Evolutionary conservation across 192 early-diverging fungal genomes (phyloP).

Genomic region (Neocallimastix lanati): DNA sequence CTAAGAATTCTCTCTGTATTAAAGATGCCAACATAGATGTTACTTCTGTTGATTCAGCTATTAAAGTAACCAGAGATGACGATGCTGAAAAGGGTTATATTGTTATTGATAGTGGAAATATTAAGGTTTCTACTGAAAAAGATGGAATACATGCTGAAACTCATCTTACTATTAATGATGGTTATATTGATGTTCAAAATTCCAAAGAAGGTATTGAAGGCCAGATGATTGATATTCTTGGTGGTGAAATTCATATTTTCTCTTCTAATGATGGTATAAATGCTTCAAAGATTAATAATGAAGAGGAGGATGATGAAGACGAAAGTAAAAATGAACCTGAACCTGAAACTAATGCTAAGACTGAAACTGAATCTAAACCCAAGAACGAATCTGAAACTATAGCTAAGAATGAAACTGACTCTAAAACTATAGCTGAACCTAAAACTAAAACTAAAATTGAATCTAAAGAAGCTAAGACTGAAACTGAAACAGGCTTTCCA

Average conservation of each 20-base stretch:
- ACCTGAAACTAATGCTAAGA: no score
- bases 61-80: background rate
- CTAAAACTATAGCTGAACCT: no score
- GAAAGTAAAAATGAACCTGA: no score
- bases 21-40: background rate
- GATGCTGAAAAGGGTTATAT: background rate
- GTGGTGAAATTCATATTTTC: background rate
- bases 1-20: background rate
- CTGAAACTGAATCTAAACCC: no score
- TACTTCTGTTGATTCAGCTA: background rate
- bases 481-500: no score
- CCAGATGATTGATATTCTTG: background rate
- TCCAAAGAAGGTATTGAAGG: background rate
- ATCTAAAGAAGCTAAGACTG: no score
- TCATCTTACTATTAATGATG: background rate
- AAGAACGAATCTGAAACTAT: no score
- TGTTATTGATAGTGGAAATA: background rate
- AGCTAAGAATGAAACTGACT: no score
- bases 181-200: background rate
- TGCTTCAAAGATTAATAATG: background rate
- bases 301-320: no score
- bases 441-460: no score
- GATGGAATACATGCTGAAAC: background rate
- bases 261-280: background rate
- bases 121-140: background rate